Percentiles rank a stretch among this genome's conserved stretches.
phyloP scores from a whole-genome alignment of 2,329 filamentous ascomycete genomes.

The Alternaria novae-zelandiae region DNA sequence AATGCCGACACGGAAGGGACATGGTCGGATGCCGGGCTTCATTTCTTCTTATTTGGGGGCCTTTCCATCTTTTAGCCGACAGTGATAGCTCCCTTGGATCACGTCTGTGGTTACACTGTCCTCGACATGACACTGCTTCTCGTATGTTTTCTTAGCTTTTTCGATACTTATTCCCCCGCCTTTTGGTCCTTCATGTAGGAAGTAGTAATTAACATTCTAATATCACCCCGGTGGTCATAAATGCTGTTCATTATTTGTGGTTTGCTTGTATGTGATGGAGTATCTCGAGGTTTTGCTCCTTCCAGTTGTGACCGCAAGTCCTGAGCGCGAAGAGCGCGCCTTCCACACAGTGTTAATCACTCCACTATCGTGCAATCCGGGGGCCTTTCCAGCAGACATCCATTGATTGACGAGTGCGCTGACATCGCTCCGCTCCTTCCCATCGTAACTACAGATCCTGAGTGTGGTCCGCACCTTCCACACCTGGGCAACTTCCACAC shows the following conservation, averaged over 20 bases:
- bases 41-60: conserved; percentile 40
- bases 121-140: conserved; percentile 44
- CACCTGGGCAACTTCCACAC: too few species aligned
- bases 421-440: too few species aligned
- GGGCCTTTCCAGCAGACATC: too few species aligned
- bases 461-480: too few species aligned
- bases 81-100: conserved; percentile 28
- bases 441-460: too few species aligned
- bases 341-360: background rate
- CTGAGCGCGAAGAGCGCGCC: accelerated
- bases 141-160: conserved; percentile 50
- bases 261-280: background rate
- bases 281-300: background rate
- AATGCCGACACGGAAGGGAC: conserved; percentile 32
- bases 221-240: conserved; percentile 39
- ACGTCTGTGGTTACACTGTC: conserved; percentile 33
- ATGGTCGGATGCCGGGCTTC: conserved; percentile 31
- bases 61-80: conserved; percentile 34
- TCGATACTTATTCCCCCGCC: conserved; percentile 51
- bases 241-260: background rate
- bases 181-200: conserved; percentile 49
- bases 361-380: background rate
- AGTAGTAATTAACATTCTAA: conserved; percentile 51
- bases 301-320: background rate
- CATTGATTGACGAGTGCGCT: too few species aligned